phyloP scores from a whole-genome alignment of 805 yeast genomes.

The Blastobotrys chiropterorum region DNA sequence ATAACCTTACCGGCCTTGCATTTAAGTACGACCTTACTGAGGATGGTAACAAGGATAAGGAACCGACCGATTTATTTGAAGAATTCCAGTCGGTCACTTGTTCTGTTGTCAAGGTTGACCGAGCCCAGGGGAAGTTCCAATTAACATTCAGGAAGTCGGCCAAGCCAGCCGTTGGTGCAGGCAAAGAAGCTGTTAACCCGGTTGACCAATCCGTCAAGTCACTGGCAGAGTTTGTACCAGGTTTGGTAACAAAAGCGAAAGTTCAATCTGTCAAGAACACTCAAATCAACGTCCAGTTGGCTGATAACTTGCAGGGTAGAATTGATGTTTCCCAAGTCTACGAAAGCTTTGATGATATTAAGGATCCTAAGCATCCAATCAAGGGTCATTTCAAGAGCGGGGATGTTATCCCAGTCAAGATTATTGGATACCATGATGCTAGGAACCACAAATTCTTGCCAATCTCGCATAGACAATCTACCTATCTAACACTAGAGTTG shows the following conservation, averaged over 20 bases:
- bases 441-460: conserved; percentile 64
- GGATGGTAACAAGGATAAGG: conserved; percentile 43
- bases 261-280: conserved; percentile 61
- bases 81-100: conserved; percentile 68
- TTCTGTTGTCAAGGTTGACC: conserved; percentile 61
- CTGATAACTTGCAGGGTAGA: conserved; percentile 75
- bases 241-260: conserved; percentile 53
- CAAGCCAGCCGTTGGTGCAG: conserved; percentile 39
- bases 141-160: conserved; percentile 44
- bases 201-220: conserved; percentile 47
- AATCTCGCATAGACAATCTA: conserved; percentile 50
- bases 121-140: conserved; percentile 62
- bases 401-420: conserved; percentile 50
- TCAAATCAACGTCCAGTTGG: conserved; percentile 67
- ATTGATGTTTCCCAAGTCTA: conserved; percentile 69
- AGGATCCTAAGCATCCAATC: conserved; percentile 54
- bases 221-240: conserved; percentile 50
- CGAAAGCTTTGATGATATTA: conserved; percentile 47
- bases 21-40: conserved; percentile 56
- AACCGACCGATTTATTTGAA: conserved; percentile 48
- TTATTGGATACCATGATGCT: conserved; percentile 73
- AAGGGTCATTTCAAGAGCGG: conserved; percentile 48
- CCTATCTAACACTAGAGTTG: conserved; percentile 58
- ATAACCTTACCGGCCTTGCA: conserved; percentile 75
- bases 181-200: conserved; percentile 56